Base-by-base conservation (phyloP, 176 grass and related monocot species). In the Cocos nucifera region DNA sequence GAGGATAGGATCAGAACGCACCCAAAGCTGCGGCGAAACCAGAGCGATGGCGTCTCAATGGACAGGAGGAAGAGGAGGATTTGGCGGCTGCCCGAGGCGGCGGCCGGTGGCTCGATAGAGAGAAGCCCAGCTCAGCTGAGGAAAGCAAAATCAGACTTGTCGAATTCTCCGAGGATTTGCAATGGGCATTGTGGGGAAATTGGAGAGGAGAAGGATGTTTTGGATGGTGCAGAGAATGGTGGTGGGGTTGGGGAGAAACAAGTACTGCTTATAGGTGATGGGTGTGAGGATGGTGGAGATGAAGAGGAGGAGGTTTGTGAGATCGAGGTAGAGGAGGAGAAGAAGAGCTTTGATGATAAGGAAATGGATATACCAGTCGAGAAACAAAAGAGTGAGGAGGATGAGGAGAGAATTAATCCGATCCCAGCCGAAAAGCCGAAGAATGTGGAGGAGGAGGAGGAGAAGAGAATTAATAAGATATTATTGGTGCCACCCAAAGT, bases 41-140 rank as follows among this genome's bases (percentile, higher is more conserved):
- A 88, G 71, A 89, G 84, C 67, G 84, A 86, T 4, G 65, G 59
- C 20, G 50, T 54, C 10, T 23, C 71, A 0, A 67, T 71, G 2
- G 78, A 65, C 17, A 69, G 87, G 17, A 92, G 89, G 85, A 97
- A 88, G 79, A 56, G 87, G 27, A 63, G 76, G 22, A 93, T 57
- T 68, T 92, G 87, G 80, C 73, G 25, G 10, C 17, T 76, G 59
- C 74, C 84, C 14, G 76, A 81, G 4, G 65, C 78, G 64, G 73
- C 78, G 4, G 73, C 82, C 58, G 83, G 56, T 51, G 75, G 75
- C 7, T 73, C 76, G 70, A 70, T 61, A 18, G 57, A 53, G 10
- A 63, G 5, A 5, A 54, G 50, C 26, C 49, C 70, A n/a, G 54
- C 62, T 54, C 75, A 83, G 55, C 80, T 98, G 52, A 69, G 77